These are phyloP conservation scores for Phytophthora agathidicida DNA, from an alignment of 352 stramenopile species.

Conservation along the genomic window DNA sequence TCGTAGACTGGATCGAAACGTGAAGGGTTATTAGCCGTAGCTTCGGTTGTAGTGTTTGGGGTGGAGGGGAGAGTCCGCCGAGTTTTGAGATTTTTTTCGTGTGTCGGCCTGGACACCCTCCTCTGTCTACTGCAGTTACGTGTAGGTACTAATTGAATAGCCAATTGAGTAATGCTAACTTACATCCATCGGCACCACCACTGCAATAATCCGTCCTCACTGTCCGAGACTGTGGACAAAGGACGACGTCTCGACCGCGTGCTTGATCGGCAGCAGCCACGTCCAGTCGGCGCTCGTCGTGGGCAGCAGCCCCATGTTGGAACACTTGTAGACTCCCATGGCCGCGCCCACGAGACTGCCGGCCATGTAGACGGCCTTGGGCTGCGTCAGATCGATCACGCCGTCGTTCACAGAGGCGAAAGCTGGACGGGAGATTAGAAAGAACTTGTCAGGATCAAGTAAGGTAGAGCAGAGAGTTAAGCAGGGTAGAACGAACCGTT, in stretches of 20 bases:
- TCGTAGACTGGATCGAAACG: conserved; percentile 52
- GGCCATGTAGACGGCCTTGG: conserved; percentile 90
- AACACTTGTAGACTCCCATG: conserved; percentile 93
- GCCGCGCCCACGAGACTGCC: conserved; percentile 88
- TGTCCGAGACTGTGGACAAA: conserved; percentile 56
- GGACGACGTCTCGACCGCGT: conserved; percentile 80
- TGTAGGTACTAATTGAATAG: conserved; percentile 44
- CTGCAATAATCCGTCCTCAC: conserved; percentile 1
- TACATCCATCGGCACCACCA: conserved; percentile 16
- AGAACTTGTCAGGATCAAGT: neutral
- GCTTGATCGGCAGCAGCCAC: conserved; percentile 88
- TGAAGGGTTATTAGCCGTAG: conserved; percentile 34
- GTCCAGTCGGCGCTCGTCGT: conserved; percentile 93
- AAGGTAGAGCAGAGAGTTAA: no score
- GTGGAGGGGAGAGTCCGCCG: conserved; percentile 9
- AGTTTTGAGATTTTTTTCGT: conserved; percentile 36
- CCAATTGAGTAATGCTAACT: conserved; percentile 38
- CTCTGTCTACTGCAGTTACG: conserved; percentile 34
- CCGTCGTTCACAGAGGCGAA: conserved; percentile 81
- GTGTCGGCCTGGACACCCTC: conserved; percentile 15
- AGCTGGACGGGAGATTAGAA: conserved; percentile 39
- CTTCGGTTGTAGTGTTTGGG: conserved; percentile 20
- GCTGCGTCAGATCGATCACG: conserved; percentile 78
- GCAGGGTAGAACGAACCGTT: conserved; percentile 42
- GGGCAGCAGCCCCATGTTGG: conserved; percentile 92